phyloP scores from a whole-genome alignment of 192 early-diverging fungal species.

The Endogone sp. region DNA sequence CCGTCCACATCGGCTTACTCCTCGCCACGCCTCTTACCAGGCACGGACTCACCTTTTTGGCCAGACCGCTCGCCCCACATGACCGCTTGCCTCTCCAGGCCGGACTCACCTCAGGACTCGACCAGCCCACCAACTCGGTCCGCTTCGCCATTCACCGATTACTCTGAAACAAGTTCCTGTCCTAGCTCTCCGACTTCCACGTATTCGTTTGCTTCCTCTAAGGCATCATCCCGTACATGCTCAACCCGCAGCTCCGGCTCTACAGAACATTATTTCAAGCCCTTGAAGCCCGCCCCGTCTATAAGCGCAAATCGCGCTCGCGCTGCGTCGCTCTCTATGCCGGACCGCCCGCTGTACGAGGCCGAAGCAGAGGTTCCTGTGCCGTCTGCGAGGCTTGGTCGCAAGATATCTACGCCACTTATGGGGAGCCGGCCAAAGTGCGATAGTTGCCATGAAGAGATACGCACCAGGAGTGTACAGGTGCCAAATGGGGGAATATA shows the following conservation, averaged over 20 bases:
- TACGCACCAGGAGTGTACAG: constrained; percentile 33
- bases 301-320: not conserved
- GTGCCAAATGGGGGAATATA: constrained; percentile 34
- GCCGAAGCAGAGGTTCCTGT: constrained; percentile 5
- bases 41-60: not conserved
- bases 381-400: not conserved
- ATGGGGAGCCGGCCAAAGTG: not conserved
- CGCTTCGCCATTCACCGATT: not conserved
- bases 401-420: not conserved
- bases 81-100: not conserved
- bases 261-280: not conserved
- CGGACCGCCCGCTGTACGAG: constrained; percentile 24
- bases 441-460: constrained; percentile 33
- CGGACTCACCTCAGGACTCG: not conserved
- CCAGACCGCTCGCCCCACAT: not conserved
- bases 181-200: not conserved
- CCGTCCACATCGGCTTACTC: not conserved
- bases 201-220: not conserved
- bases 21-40: not conserved
- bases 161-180: not conserved
- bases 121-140: not conserved
- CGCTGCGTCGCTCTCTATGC: constrained; percentile 2
- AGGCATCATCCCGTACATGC: not conserved
- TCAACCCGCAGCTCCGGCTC: not conserved
- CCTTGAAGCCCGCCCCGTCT: not conserved